Conservation (phyloP, 805 yeast species). For the Sungouiozyma intestinalis region DNA sequence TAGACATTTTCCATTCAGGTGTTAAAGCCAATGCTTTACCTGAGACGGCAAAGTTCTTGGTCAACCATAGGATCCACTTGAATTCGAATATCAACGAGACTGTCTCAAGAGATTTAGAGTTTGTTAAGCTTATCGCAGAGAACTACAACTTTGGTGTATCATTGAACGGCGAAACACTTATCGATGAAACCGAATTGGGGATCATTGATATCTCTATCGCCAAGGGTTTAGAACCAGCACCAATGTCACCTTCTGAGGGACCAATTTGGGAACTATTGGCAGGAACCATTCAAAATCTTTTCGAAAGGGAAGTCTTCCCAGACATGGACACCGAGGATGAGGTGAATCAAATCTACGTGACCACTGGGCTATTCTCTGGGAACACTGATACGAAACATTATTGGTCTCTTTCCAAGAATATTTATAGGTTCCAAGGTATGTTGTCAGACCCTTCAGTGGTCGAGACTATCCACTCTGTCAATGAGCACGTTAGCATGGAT, state of each 20-base stretch:
- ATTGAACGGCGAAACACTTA: slow-evolving; percentile 13
- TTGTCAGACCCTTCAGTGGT: slow-evolving; percentile 10
- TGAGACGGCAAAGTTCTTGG: slow-evolving; percentile 41
- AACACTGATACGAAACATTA: slow-evolving; percentile 55
- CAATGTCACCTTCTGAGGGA: slow-evolving; percentile 29
- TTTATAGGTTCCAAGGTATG: slow-evolving; percentile 37
- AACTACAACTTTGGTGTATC: slow-evolving; percentile 39
- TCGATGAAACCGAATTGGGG: slow-evolving; percentile 23
- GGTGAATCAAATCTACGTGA: slow-evolving; percentile 22
- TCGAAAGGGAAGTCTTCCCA: slow-evolving; percentile 36
- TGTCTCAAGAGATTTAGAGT: slow-evolving; percentile 28
- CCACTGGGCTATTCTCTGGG: slow-evolving; percentile 46
- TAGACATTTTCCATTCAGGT: slow-evolving; percentile 61
- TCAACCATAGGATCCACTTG: slow-evolving; percentile 57
- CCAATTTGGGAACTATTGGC: slow-evolving; percentile 35
- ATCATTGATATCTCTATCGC: slow-evolving; percentile 17
- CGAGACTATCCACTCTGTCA: slow-evolving; percentile 46
- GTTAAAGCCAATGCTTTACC: slow-evolving; percentile 71
- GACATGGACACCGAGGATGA: slow-evolving; percentile 8
- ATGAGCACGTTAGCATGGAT: slow-evolving; percentile 46
- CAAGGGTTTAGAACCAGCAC: slow-evolving; percentile 31
- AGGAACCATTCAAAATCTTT: slow-evolving; percentile 46
- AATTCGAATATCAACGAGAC: slow-evolving; percentile 41
- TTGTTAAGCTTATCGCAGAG: slow-evolving; percentile 36
- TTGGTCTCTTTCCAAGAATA: slow-evolving; percentile 44